phyloP scores from a whole-genome alignment of 306 rosid genomes.

The Malus fusca region DNA sequence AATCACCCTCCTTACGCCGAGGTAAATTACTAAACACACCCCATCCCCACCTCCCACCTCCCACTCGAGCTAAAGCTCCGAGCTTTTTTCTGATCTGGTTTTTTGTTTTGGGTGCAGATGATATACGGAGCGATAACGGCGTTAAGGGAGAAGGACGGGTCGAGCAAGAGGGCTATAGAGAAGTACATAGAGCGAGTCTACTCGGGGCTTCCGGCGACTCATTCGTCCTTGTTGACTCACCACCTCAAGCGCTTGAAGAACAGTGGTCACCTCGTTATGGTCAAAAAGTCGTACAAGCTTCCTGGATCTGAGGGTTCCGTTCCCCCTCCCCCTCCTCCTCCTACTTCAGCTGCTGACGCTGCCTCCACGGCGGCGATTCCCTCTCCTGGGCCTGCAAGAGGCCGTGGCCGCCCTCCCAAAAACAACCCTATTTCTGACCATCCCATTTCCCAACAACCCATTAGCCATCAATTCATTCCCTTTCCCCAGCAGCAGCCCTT shows the following conservation, averaged over 20 bases:
- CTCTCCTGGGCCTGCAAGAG: conserved; percentile 8
- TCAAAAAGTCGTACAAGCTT: conserved; percentile 66
- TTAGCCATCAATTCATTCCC: neutral
- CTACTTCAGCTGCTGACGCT: neutral
- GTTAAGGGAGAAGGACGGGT: conserved; percentile 65
- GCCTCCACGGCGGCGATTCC: neutral
- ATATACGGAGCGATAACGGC: conserved; percentile 60
- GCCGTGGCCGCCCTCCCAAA: conserved; percentile 64
- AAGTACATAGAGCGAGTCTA: conserved; percentile 68
- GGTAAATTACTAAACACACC: conserved; percentile 20
- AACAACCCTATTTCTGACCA: conserved; percentile 12
- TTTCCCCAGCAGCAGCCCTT: neutral
- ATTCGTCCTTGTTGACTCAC: conserved; percentile 54
- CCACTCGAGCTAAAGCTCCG: neutral
- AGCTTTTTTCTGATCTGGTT: neutral
- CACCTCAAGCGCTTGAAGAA: conserved; percentile 62
- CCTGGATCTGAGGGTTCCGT: conserved; percentile 49
- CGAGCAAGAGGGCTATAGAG: conserved; percentile 68
- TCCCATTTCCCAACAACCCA: neutral
- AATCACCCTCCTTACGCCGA: conserved; percentile 65
- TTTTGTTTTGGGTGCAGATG: conserved; percentile 38
- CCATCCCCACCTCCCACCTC: neutral
- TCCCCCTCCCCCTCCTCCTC: neutral
- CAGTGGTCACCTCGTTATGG: conserved; percentile 48
- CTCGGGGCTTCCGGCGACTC: conserved; percentile 48